Conservation (phyloP, 148 eudicot species). For the Polygonum aviculare region DNA sequence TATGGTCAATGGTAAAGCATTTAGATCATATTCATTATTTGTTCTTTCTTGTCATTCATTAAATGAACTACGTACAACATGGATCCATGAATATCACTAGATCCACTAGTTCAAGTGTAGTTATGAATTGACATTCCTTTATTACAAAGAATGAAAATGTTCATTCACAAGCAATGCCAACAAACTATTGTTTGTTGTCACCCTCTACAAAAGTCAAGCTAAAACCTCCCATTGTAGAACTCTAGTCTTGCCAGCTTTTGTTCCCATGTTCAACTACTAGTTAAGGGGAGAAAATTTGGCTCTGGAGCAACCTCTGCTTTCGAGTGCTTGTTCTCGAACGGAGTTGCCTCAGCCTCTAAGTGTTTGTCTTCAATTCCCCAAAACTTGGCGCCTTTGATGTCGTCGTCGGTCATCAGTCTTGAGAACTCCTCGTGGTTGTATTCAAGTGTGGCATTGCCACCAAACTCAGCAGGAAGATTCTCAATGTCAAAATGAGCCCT, state of each 20-base stretch:
- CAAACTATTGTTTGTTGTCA: neutral
- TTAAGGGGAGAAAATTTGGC: neutral
- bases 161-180: neutral
- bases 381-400: slow-evolving; percentile 49
- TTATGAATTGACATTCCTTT: neutral
- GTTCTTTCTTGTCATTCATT: neutral
- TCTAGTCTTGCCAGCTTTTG: neutral
- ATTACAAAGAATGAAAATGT: neutral
- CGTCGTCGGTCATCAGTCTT: slow-evolving; percentile 59
- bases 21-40: neutral
- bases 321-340: slow-evolving; percentile 4
- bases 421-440: slow-evolving; percentile 82
- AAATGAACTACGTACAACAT: neutral
- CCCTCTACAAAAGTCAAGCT: neutral
- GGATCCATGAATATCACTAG: neutral
- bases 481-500: slow-evolving; percentile 54
- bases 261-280: neutral
- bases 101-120: neutral
- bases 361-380: slow-evolving; percentile 45
- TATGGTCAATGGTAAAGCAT: no score
- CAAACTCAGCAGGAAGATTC: slow-evolving; percentile 84
- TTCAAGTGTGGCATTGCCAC: slow-evolving; percentile 64
- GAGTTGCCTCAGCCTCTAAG: neutral
- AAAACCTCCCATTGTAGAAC: neutral
- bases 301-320: slow-evolving; percentile 20